These are phyloP conservation scores for Albizia julibrissin DNA, from an alignment of 306 rosid species.

Conservation along the genomic window DNA sequence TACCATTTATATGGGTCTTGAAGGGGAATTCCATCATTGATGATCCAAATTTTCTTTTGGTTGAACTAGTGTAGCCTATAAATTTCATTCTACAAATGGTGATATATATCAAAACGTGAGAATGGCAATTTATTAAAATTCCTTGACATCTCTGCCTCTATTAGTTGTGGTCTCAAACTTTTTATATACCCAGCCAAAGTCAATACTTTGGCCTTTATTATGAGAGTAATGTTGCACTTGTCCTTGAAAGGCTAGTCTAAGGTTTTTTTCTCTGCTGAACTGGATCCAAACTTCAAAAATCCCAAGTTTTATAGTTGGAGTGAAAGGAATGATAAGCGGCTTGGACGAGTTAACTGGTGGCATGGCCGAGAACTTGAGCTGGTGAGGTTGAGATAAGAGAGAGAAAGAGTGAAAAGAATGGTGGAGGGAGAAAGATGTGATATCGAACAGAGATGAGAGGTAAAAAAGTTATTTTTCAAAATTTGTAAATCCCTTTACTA, in stretches of 20 bases:
- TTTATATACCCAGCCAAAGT: neutral
- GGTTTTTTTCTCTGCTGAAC: neutral
- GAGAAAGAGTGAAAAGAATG: too few relatives aligned
- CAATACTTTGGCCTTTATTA: neutral
- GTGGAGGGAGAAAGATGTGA: too few relatives aligned
- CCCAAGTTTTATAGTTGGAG: too few relatives aligned
- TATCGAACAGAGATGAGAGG: too few relatives aligned
- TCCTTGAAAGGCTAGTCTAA: neutral
- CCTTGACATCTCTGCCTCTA: neutral
- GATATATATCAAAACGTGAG: neutral
- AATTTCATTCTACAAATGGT: neutral
- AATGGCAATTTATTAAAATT: neutral
- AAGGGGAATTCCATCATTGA: neutral
- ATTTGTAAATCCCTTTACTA: too few relatives aligned
- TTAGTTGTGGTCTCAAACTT: neutral
- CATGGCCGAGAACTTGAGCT: too few relatives aligned
- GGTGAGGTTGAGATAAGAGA: too few relatives aligned
- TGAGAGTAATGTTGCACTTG: neutral
- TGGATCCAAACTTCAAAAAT: neutral
- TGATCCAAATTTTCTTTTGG: neutral
- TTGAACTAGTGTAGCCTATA: neutral
- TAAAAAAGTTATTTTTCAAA: too few relatives aligned
- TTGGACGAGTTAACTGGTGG: too few relatives aligned
- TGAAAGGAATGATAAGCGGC: too few relatives aligned
- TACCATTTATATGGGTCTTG: neutral